Evolutionary conservation across 2,329 filamentous ascomycete species (phyloP).

Genomic region (Chalaropsis thielavioides): DNA sequence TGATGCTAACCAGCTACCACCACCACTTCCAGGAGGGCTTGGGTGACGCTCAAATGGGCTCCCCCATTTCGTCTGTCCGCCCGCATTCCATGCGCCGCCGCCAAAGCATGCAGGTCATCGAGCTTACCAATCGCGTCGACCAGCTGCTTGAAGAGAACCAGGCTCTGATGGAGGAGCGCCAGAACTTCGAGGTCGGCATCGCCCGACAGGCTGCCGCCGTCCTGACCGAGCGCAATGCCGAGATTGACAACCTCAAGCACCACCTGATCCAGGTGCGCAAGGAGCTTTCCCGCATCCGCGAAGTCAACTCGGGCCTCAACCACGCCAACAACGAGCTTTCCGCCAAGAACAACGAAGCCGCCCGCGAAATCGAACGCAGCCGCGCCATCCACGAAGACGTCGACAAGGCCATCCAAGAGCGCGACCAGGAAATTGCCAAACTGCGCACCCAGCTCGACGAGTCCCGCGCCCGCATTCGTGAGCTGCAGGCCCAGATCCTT

Average conservation of each 20-base stretch:
- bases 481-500: constrained; percentile 40
- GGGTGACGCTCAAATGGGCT: constrained; percentile 74
- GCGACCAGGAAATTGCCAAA: constrained; percentile 68
- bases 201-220: constrained; percentile 53
- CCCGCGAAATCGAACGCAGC: constrained; percentile 54
- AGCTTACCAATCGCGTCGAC: constrained; percentile 75
- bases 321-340: constrained; percentile 65
- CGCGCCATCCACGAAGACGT: constrained; percentile 45
- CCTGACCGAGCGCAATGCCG: constrained; percentile 67
- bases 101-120: constrained; percentile 92
- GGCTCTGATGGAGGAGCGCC: constrained; percentile 56
- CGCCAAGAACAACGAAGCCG: constrained; percentile 50
- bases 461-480: constrained; percentile 48
- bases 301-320: constrained; percentile 67
- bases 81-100: constrained; percentile 92
- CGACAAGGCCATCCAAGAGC: constrained; percentile 54
- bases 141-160: constrained; percentile 77
- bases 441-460: constrained; percentile 65
- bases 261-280: constrained; percentile 67
- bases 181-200: constrained; percentile 51
- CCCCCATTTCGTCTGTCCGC: constrained; percentile 81
- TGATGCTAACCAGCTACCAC: constrained; percentile 17
- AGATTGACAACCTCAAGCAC: constrained; percentile 70
- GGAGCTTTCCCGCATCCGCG: constrained; percentile 65
- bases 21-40: constrained; percentile 59